Evolutionary conservation across 2,329 filamentous ascomycete species (phyloP).

Genomic region (Arachnopeziza araneosa): DNA sequence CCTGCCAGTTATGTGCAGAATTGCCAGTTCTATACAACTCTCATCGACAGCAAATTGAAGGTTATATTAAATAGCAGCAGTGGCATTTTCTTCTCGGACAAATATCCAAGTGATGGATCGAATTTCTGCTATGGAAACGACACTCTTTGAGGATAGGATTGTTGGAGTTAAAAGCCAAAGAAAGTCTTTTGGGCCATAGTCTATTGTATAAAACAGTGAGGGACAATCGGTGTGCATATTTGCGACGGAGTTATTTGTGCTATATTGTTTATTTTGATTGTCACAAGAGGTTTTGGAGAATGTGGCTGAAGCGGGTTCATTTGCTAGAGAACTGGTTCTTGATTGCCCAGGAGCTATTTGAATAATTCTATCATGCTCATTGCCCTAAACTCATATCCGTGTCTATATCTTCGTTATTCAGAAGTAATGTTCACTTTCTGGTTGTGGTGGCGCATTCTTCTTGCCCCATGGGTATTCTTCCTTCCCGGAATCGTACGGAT

Average conservation of each 20-base stretch:
- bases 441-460: neutral
- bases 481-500: neutral
- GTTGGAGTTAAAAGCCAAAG: too few species aligned
- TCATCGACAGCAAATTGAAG: conserved; percentile 3
- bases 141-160: conserved; percentile 1
- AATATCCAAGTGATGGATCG: conserved; percentile 15
- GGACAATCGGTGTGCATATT: neutral
- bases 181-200: neutral
- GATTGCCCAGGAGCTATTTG: too few species aligned
- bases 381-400: too few species aligned
- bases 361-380: too few species aligned
- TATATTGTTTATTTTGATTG: neutral
- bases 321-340: too few species aligned
- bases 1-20: neutral
- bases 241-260: neutral
- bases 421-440: too few species aligned
- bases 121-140: conserved; percentile 12
- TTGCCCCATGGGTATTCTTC: neutral
- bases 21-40: conserved; percentile 12
- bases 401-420: too few species aligned
- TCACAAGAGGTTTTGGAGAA: neutral
- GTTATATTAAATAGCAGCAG: conserved; percentile 7
- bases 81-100: conserved; percentile 17
- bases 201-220: neutral
- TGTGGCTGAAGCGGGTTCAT: too few species aligned